Percentiles rank a stretch among this genome's conserved stretches.
phyloP scores from a whole-genome alignment of 805 yeast species.

The Suhomyces sp. region DNA sequence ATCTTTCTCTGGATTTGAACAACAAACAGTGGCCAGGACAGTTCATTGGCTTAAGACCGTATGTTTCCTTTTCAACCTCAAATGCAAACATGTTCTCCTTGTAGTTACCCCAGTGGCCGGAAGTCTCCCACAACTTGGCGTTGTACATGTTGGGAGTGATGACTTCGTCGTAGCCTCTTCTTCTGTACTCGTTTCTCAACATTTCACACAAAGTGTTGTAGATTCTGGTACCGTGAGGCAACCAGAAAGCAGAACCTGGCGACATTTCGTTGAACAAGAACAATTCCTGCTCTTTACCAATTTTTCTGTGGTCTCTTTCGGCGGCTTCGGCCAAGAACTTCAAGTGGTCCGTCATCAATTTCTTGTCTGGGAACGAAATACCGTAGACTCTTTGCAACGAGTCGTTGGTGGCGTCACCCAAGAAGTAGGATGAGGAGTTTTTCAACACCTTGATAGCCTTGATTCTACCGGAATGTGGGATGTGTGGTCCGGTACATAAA shows the following conservation, averaged over 20 bases:
- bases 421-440: slow-evolving; percentile 93
- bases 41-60: slow-evolving; percentile 92
- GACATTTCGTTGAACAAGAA: slow-evolving; percentile 95
- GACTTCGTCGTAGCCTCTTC: slow-evolving; percentile 96
- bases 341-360: slow-evolving; percentile 89
- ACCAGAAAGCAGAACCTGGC: slow-evolving; percentile 98
- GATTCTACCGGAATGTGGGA: slow-evolving; percentile 95
- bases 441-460: slow-evolving; percentile 92
- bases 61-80: slow-evolving; percentile 94
- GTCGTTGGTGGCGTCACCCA: slow-evolving; percentile 90
- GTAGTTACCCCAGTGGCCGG: slow-evolving; percentile 98
- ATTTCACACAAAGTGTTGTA: slow-evolving; percentile 82
- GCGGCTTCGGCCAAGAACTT: slow-evolving; percentile 95
- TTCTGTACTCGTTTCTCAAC: slow-evolving; percentile 79
- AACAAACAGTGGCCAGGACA: slow-evolving; percentile 92
- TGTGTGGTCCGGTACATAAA: slow-evolving; percentile 96
- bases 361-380: slow-evolving; percentile 97
- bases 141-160: slow-evolving; percentile 99
- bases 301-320: slow-evolving; percentile 91
- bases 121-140: slow-evolving; percentile 95
- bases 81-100: slow-evolving; percentile 96
- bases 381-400: slow-evolving; percentile 97
- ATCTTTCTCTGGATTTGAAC: slow-evolving; percentile 89
- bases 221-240: slow-evolving; percentile 98
- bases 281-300: slow-evolving; percentile 94